Conservation (phyloP, 2,329 filamentous ascomycete genomes). For the Bipolaris gigantea region DNA sequence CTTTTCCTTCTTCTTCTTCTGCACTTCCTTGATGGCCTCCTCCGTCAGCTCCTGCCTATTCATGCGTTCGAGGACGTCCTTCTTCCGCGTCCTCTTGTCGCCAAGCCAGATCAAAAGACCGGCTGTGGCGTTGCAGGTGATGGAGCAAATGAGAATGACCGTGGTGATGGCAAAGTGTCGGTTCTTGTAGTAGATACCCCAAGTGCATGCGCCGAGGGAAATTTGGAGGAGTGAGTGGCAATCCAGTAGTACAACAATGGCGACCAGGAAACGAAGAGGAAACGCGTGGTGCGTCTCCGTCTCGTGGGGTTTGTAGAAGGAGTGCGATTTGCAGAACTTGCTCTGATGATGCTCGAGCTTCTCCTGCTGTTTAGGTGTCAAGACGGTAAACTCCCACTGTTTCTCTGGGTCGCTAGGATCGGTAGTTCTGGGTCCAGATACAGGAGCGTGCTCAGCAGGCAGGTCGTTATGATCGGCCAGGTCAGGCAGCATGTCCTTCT, state of each 20-base stretch:
- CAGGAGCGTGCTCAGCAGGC: conserved; percentile 52
- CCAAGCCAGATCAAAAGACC: conserved; percentile 77
- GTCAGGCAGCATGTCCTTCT: conserved; percentile 63
- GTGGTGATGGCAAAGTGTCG: conserved; percentile 75
- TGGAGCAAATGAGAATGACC: conserved; percentile 76
- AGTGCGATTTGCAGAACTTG: conserved; percentile 80
- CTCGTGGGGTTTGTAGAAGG: conserved; percentile 88
- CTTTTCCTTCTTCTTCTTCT: conserved; percentile 52
- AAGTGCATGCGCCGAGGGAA: conserved; percentile 75
- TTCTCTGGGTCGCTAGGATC: conserved; percentile 40
- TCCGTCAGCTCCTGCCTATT: conserved; percentile 74
- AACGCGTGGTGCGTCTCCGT: conserved; percentile 81
- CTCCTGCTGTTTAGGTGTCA: conserved; percentile 66
- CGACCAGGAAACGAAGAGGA: conserved; percentile 71
- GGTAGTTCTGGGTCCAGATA: conserved; percentile 46
- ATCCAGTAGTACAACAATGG: conserved; percentile 78
- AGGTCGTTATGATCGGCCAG: conserved; percentile 71
- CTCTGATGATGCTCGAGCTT: conserved; percentile 74
- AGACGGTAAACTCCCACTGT: conserved; percentile 59
- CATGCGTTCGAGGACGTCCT: conserved; percentile 78
- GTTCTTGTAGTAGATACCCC: conserved; percentile 71
- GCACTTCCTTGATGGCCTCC: conserved; percentile 61
- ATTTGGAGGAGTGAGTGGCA: conserved; percentile 80
- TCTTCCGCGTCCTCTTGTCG: conserved; percentile 77
- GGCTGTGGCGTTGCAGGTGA: conserved; percentile 75